phyloP scores from a whole-genome alignment of 2,329 filamentous ascomycete species.

The Aspergillus ochraceoroseus region DNA sequence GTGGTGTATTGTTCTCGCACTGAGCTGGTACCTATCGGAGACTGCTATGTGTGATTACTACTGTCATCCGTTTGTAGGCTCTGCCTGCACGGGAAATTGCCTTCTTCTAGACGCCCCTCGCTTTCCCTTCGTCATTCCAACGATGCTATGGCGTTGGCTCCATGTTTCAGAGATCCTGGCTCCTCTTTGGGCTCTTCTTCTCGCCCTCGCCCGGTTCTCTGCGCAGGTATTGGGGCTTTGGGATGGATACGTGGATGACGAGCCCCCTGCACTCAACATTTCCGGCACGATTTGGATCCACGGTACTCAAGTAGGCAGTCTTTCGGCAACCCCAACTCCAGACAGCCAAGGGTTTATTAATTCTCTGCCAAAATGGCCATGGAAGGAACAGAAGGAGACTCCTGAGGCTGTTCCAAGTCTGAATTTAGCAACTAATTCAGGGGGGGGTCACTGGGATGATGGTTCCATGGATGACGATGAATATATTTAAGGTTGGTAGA shows the following conservation, averaged over 20 bases:
- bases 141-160: slow-evolving; percentile 49
- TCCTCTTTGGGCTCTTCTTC: slow-evolving; percentile 29
- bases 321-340: slow-evolving; percentile 21
- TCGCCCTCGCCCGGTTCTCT: slow-evolving; percentile 31
- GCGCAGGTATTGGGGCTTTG: slow-evolving; percentile 39
- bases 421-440: slow-evolving; percentile 8
- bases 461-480: slow-evolving; percentile 35
- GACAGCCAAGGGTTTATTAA: slow-evolving; percentile 12
- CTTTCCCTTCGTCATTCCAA: slow-evolving; percentile 54
- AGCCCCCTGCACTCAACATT: slow-evolving; percentile 23
- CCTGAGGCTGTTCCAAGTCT: slow-evolving; percentile 12
- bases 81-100: slow-evolving; percentile 48
- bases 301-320: slow-evolving; percentile 22
- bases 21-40: slow-evolving; percentile 50
- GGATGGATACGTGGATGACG: slow-evolving; percentile 43
- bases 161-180: slow-evolving; percentile 31
- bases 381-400: slow-evolving; percentile 3
- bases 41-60: slow-evolving; percentile 48
- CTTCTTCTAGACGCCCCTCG: slow-evolving; percentile 50
- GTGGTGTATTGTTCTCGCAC: slow-evolving; percentile 38
- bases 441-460: slow-evolving; percentile 17
- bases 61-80: slow-evolving; percentile 49
- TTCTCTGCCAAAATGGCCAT: slow-evolving; percentile 10
- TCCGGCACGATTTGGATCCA: slow-evolving; percentile 31
- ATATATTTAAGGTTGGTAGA: slow-evolving; percentile 21